Evolutionary conservation across 2,329 filamentous ascomycete species (phyloP), one percentile per base, ranked within the genome.

Genomic region (Chaetomiaceae sp.): DNA sequence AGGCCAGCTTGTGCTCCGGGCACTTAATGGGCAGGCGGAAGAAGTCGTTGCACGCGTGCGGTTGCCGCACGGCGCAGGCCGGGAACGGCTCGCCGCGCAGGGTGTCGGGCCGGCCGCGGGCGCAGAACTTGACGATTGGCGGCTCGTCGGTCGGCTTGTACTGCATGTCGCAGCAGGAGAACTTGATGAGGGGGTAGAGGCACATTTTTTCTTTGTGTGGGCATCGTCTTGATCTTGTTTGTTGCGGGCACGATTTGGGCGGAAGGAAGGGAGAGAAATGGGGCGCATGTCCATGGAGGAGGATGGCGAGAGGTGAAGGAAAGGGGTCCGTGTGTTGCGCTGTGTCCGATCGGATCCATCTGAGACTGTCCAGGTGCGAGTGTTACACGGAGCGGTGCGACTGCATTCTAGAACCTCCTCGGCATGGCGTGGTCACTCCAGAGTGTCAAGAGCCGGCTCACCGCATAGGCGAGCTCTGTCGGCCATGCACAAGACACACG

Each of bases 231-330:
- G n/a, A n/a, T n/a, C n/a, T n/a, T n/a, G n/a, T n/a, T n/a, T n/a
- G n/a, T n/a, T n/a, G n/a, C n/a, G n/a, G n/a, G n/a, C n/a, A n/a
- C n/a, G n/a, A n/a, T n/a, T n/a, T n/a, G n/a, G n/a, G n/a, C n/a
- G n/a, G n/a, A n/a, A n/a, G n/a, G n/a, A n/a, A n/a, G 34, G 12
- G 34, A 10, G 4, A 36, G 34, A 22, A 10, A 20, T 6, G 3
- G 34, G n/a, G n/a, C n/a, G n/a, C n/a, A n/a, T n/a, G n/a, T n/a
- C n/a, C 7, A 17, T 11, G 34, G 2, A 37, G 3, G 34, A 9
- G 9, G 10, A 9, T 10, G 27, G 27, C 20, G 18, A 34, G 32
- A 57, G 58, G 17, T 6, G 9, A 24, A 24, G 22, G 22, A 24
- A 6, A 9, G 5, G 5, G 22, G 22, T 5, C 22, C 22, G 5